Evolutionary conservation across 2,329 filamentous ascomycete species (phyloP).

Genomic region (Penicillium expansum): DNA sequence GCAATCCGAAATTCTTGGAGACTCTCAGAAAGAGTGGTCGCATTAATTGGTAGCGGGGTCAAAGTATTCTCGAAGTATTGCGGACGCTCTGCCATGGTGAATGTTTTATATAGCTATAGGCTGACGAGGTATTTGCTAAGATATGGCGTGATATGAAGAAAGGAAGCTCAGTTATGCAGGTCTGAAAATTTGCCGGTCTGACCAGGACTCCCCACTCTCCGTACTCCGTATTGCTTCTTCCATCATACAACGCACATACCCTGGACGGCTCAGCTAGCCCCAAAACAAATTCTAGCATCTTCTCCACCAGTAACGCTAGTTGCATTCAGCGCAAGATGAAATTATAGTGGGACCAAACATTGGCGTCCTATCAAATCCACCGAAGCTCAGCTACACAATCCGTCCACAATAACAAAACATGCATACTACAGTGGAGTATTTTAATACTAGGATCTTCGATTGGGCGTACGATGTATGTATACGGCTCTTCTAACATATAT

Average conservation of each 20-base stretch:
- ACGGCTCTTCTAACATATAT: too few species aligned
- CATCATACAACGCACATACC: not conserved
- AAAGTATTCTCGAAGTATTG: slow-evolving; percentile 25
- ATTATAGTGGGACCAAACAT: too few species aligned
- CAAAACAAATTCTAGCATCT: not conserved
- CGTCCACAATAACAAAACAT: too few species aligned
- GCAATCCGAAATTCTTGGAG: slow-evolving; percentile 32
- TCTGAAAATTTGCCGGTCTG: not conserved
- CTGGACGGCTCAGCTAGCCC: not conserved
- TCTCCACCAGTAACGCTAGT: not conserved
- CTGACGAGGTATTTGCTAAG: not conserved
- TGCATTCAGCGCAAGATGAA: too few species aligned
- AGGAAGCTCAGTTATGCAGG: not conserved
- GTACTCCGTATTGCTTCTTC: not conserved
- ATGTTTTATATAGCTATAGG: not conserved
- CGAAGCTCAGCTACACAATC: too few species aligned
- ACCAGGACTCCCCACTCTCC: too few species aligned
- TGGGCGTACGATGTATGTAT: too few species aligned
- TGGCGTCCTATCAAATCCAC: too few species aligned
- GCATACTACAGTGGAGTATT: too few species aligned
- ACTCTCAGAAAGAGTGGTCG: slow-evolving; percentile 13
- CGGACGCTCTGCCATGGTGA: slow-evolving; percentile 20
- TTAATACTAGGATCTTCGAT: too few species aligned
- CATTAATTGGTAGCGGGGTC: slow-evolving; percentile 13
- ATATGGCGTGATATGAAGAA: slow-evolving; percentile 13